A percentile compares a stretch with the other conserved stretches of the same genome.
These are phyloP conservation scores for Trichophyton simii DNA, from an alignment of 2,329 filamentous ascomycete genomes.

Conservation along the genomic window DNA sequence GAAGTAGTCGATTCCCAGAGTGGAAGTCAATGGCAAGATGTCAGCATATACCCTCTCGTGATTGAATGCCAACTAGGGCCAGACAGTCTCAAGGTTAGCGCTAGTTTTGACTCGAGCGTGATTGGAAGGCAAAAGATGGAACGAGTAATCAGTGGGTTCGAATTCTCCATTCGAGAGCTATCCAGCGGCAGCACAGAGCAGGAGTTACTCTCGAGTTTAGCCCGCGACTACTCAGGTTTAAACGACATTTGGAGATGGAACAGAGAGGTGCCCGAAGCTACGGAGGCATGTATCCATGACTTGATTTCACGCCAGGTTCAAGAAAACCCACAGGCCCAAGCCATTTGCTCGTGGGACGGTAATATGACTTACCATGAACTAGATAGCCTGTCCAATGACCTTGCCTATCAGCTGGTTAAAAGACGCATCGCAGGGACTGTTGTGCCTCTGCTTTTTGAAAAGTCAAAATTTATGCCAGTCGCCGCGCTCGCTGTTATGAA, in stretches of 20 bases:
- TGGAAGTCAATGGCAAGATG: neutral
- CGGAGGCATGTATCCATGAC: conserved; percentile 19
- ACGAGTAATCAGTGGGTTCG: neutral
- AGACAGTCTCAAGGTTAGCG: neutral
- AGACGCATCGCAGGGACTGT: conserved; percentile 15
- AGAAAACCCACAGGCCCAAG: conserved; percentile 13
- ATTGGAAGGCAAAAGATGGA: conserved; percentile 1
- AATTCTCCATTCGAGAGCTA: neutral
- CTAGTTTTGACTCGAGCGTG: neutral
- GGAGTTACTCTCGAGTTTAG: neutral
- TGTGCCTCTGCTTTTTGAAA: conserved; percentile 22
- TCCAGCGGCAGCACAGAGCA: neutral
- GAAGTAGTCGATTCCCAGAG: neutral
- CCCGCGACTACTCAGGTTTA: conserved; percentile 10
- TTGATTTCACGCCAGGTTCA: conserved; percentile 18
- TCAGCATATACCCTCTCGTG: neutral
- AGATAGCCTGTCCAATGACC: conserved; percentile 13
- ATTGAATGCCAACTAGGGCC: neutral
- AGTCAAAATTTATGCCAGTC: conserved; percentile 21
- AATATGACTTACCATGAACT: conserved; percentile 11
- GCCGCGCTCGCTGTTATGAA: conserved; percentile 19
- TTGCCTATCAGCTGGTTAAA: conserved; percentile 6
- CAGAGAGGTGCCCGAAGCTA: conserved; percentile 12
- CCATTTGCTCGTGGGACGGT: conserved; percentile 16
- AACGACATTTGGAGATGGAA: conserved; percentile 19